Base-by-base conservation (phyloP, 768 basidiomycete genomes). In the Boletus sp. region DNA sequence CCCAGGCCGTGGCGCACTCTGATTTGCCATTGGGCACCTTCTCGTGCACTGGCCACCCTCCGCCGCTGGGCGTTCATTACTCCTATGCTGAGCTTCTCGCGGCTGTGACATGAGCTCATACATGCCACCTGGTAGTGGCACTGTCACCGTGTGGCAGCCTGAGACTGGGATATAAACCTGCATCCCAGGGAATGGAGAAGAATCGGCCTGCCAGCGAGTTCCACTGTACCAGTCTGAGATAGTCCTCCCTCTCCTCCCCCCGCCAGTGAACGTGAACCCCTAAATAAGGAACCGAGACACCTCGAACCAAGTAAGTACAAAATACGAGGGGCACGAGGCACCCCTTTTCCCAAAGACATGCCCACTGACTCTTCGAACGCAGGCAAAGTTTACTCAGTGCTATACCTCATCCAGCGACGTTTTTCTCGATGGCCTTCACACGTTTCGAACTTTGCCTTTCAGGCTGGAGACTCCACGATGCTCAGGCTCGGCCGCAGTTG, bases 71-170 rank as follows among this genome's bases (percentile, higher is more conserved):
- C 44, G 52, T 62, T 52, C 60, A 54, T 54, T 45, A 40, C 63
- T 65, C 55, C 54, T 50, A 56, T 56, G 32, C n/a, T 39, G 24
- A 33, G 42, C 65, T 67, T 68, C 64, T 67, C 18, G 58, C 60
- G 66, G 66, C 66, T 66, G 66, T 67, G 66, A 41, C 30, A 41
- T 47, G 46, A 39, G 47, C 36, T 63, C 50, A 58, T 58, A 56
- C 35, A 56, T 12, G 61, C 66, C 66, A 63, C 66, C 67, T 67
- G 66, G 56, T 48, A 66, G 58, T 68, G 66, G 66, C 66, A 48
- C 62, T 62, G 63, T 65, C 53, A 24, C 48, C 60, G 60, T 67
- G 66, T 58, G 66, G 66, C 66, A 68, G 57, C 11, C 24, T 47
- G 40, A 68, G 57, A 14, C 24, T 47, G 40, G 64, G 56, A 67